Evolutionary conservation across 2,329 filamentous ascomycete genomes (phyloP).

Genomic region (Nothophoma quercina): DNA sequence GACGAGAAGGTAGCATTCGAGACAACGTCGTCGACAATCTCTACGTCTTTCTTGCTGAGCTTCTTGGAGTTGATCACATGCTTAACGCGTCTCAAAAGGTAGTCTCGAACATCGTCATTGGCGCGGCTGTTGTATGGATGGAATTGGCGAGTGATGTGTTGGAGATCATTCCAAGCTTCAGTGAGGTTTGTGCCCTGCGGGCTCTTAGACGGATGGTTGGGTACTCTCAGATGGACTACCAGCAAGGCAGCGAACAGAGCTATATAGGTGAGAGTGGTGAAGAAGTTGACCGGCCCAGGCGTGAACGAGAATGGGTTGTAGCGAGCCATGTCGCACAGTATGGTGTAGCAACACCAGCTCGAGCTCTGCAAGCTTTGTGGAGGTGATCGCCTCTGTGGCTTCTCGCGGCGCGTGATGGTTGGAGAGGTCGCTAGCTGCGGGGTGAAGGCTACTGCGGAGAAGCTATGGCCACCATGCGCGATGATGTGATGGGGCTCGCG

Average conservation of each 20-base stretch:
- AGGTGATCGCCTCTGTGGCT: slow-evolving; percentile 3
- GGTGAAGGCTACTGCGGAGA: slow-evolving; percentile 12
- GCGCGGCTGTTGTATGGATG: slow-evolving; percentile 88
- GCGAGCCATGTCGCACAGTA: slow-evolving; percentile 41
- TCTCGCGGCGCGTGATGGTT: slow-evolving; percentile 24
- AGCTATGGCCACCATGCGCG: slow-evolving; percentile 6
- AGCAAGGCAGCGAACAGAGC: slow-evolving; percentile 77
- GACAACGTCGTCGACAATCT: slow-evolving; percentile 78
- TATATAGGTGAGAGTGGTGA: slow-evolving; percentile 78
- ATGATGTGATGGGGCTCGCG: slow-evolving; percentile 11
- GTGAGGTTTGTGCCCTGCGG: slow-evolving; percentile 76
- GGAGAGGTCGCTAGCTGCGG: slow-evolving; percentile 12
- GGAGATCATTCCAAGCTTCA: slow-evolving; percentile 86
- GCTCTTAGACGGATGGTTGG: slow-evolving; percentile 66
- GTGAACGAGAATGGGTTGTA: slow-evolving; percentile 73
- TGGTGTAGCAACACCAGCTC: slow-evolving; percentile 12
- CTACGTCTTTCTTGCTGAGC: slow-evolving; percentile 53
- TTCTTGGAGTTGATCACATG: slow-evolving; percentile 71
- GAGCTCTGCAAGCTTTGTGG: slow-evolving; percentile 14
- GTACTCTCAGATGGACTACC: slow-evolving; percentile 78
- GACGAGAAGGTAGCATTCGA: slow-evolving; percentile 79
- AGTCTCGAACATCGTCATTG: slow-evolving; percentile 82
- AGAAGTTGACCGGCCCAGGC: slow-evolving; percentile 80
- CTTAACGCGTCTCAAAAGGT: slow-evolving; percentile 74
- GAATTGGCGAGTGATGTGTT: slow-evolving; percentile 74